Evolutionary conservation across 305 asterid species (phyloP).

Genomic region (Fraxinus platypoda): DNA sequence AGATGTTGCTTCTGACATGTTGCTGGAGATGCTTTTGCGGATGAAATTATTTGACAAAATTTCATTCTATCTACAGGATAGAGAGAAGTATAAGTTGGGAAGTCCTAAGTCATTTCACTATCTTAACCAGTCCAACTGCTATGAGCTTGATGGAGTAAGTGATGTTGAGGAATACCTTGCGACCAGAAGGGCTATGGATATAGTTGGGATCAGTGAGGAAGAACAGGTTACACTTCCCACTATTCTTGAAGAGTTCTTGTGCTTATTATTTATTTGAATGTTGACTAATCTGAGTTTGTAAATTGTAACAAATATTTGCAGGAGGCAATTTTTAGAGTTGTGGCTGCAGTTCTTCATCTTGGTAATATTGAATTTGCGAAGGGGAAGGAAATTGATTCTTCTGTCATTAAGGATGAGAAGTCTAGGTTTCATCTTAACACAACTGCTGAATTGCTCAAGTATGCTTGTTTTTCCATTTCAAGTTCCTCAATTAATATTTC

Average conservation of each 20-base stretch:
- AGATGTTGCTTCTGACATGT: neutral
- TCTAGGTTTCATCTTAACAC: constrained; percentile 73
- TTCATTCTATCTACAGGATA: constrained; percentile 20
- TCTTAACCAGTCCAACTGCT: constrained; percentile 32
- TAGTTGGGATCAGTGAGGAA: constrained; percentile 35
- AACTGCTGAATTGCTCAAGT: constrained; percentile 72
- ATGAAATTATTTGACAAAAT: constrained; percentile 2
- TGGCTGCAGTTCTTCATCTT: constrained; percentile 83
- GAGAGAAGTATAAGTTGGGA: constrained; percentile 31
- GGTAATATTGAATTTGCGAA: constrained; percentile 69
- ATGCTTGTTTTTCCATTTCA: constrained; percentile 20
- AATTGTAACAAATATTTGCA: constrained; percentile 23
- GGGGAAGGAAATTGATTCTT: constrained; percentile 69
- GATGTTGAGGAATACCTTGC: constrained; percentile 34
- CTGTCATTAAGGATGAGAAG: constrained; percentile 62
- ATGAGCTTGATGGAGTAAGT: constrained; percentile 32
- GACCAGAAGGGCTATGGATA: constrained; percentile 38
- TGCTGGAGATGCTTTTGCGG: neutral
- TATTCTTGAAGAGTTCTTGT: neutral
- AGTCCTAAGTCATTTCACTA: constrained; percentile 27
- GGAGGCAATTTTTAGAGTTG: constrained; percentile 85
- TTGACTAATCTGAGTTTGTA: neutral
- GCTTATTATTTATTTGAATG: neutral
- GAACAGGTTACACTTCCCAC: constrained; percentile 26
- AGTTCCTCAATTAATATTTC: constrained; percentile 1